phyloP scores from a whole-genome alignment of 163 green algal genomes.

The Scenedesmus sp. region DNA sequence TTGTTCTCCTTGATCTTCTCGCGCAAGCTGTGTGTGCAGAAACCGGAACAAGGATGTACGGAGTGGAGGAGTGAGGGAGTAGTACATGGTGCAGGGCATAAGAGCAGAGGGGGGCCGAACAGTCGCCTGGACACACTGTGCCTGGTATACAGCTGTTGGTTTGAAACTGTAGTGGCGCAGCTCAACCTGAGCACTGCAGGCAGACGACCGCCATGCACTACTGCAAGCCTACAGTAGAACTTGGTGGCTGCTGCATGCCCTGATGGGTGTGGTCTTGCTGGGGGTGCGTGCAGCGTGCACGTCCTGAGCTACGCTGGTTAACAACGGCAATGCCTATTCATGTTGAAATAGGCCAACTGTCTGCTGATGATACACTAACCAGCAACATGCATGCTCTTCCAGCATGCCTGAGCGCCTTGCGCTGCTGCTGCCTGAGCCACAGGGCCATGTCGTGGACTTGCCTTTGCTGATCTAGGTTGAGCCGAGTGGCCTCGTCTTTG shows the following conservation, averaged over 20 bases:
- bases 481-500: conserved; percentile 92
- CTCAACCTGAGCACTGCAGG: no score
- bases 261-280: background rate
- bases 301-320: no score
- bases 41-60: background rate
- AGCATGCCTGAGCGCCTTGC: background rate
- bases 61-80: background rate
- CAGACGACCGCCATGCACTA: background rate
- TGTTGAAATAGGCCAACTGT: background rate
- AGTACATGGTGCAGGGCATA: background rate
- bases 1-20: conserved; percentile 92
- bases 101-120: background rate
- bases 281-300: background rate
- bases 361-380: conserved; percentile 76
- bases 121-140: background rate
- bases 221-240: background rate
- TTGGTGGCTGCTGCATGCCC: background rate
- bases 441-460: background rate
- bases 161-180: no score
- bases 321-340: background rate
- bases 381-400: conserved; percentile 13
- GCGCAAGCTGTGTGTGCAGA: background rate
- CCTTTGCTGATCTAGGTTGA: conserved; percentile 87
- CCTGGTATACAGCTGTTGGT: no score
- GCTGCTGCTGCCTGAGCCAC: background rate